Percentiles rank a stretch among this genome's conserved stretches.
These are phyloP conservation scores for Powellomyces hirtus DNA, from an alignment of 192 early-diverging fungal species.

Conservation along the genomic window DNA sequence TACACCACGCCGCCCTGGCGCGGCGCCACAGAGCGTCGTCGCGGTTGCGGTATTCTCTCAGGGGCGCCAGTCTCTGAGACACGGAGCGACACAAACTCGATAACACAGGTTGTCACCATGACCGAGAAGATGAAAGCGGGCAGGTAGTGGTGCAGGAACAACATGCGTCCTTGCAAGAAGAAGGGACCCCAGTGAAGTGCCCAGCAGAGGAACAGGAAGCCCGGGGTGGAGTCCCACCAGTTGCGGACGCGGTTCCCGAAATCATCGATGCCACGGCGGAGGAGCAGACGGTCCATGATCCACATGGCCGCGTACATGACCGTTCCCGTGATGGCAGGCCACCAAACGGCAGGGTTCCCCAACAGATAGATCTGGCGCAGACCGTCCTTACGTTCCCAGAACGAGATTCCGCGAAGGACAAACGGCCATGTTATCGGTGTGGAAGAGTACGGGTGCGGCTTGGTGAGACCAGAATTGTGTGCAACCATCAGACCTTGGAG, in stretches of 20 bases:
- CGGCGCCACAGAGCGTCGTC: neutral
- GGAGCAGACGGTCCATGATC: conserved; percentile 67
- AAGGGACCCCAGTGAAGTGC: conserved; percentile 87
- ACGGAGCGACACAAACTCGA: conserved; percentile 64
- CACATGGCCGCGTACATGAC: conserved; percentile 64
- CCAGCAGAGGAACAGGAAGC: conserved; percentile 86
- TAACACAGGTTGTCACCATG: conserved; percentile 68
- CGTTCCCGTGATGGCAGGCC: conserved; percentile 56
- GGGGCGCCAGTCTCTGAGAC: conserved; percentile 1
- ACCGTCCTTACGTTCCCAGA: conserved; percentile 81
- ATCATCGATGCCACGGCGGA: conserved; percentile 70
- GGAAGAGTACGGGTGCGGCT: conserved; percentile 94
- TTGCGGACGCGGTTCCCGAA: conserved; percentile 51
- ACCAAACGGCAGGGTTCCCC: conserved; percentile 90
- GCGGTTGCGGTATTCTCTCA: neutral
- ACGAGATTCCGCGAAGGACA: conserved; percentile 81
- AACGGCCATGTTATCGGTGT: conserved; percentile 86
- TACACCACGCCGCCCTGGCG: conserved; percentile 30
- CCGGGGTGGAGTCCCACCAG: conserved; percentile 55
- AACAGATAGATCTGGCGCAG: conserved; percentile 86
- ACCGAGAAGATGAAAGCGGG: conserved; percentile 82
- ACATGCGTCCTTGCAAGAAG: conserved; percentile 86
- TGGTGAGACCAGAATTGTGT: conserved; percentile 85
- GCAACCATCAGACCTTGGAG: conserved; percentile 85
- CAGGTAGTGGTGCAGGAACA: conserved; percentile 96